Conservation (phyloP, 2,329 filamentous ascomycete genomes). For the Triangularia verruculosa region DNA sequence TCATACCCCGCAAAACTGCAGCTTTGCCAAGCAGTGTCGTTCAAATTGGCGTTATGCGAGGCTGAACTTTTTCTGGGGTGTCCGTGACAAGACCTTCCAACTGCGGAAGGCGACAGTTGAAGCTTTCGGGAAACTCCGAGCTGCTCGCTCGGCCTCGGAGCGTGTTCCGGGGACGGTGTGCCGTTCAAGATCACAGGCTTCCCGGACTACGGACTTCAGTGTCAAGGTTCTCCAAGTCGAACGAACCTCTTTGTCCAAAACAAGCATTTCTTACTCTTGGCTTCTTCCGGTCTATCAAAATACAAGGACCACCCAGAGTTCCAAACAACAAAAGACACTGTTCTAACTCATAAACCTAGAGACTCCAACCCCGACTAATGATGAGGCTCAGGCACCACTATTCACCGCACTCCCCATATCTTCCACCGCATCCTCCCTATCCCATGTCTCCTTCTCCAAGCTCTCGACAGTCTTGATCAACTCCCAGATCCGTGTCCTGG, state of each 20-base stretch:
- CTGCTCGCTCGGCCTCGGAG: background rate
- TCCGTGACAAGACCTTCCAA: background rate
- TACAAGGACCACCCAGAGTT: background rate
- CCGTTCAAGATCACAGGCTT: background rate
- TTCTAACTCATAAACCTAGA: background rate
- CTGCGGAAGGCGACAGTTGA: background rate
- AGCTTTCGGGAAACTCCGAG: background rate
- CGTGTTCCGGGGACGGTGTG: background rate
- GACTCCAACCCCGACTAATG: background rate
- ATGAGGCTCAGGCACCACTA: slow-evolving; percentile 1
- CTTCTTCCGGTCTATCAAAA: background rate
- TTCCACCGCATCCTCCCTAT: slow-evolving; percentile 67
- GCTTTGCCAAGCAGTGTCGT: slow-evolving; percentile 4
- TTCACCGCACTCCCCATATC: slow-evolving; percentile 54
- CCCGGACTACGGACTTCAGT: background rate
- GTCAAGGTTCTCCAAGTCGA: background rate
- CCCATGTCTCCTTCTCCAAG: slow-evolving; percentile 73
- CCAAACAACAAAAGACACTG: background rate
- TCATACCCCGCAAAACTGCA: slow-evolving; percentile 1
- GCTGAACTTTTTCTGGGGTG: background rate
- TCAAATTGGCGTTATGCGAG: slow-evolving; percentile 5
- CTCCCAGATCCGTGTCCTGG: slow-evolving; percentile 50
- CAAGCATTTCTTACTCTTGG: background rate
- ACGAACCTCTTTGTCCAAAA: background rate
- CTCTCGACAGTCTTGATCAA: slow-evolving; percentile 56